These are phyloP conservation scores for Trichothecium sympodiale DNA, from an alignment of 2,329 filamentous ascomycete genomes.

Conservation along the genomic window DNA sequence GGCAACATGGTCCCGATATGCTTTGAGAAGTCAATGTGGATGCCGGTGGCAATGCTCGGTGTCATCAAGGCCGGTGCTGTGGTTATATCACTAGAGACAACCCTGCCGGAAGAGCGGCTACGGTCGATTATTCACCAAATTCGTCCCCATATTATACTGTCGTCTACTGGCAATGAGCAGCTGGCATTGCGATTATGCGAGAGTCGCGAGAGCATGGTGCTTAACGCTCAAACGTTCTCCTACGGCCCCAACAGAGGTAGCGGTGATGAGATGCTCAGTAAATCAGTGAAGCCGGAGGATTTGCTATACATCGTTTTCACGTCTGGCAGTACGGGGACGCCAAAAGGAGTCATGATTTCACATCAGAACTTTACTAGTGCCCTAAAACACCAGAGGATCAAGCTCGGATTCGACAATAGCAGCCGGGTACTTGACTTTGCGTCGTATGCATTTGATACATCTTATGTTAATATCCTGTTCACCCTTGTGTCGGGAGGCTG, in stretches of 20 bases:
- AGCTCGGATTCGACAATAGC: constrained; percentile 10
- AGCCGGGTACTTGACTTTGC: constrained; percentile 20
- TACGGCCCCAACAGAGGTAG: too few species aligned
- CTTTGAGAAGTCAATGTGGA: constrained; percentile 16
- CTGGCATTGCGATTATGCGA: too few species aligned
- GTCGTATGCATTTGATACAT: constrained; percentile 18
- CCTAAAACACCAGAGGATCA: constrained; percentile 7
- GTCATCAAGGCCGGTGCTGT: constrained; percentile 16
- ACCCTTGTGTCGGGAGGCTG: constrained; percentile 14
- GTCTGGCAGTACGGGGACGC: constrained; percentile 12
- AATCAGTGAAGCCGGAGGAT: too few species aligned
- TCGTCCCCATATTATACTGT: background rate
- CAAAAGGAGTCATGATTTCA: constrained; percentile 11
- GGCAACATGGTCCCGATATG: constrained; percentile 12
- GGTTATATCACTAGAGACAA: constrained; percentile 15
- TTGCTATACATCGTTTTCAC: constrained; percentile 13
- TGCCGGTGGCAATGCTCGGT: constrained; percentile 12
- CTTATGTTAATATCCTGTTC: constrained; percentile 11
- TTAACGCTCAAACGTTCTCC: too few species aligned
- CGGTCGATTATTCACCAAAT: constrained; percentile 6
- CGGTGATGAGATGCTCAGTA: too few species aligned
- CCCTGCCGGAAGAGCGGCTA: constrained; percentile 10
- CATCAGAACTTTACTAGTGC: constrained; percentile 9
- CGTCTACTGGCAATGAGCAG: too few species aligned
- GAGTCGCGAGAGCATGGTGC: too few species aligned